phyloP scores from a whole-genome alignment of 164 flowering plant genomes.

The Tetracentron sinense region DNA sequence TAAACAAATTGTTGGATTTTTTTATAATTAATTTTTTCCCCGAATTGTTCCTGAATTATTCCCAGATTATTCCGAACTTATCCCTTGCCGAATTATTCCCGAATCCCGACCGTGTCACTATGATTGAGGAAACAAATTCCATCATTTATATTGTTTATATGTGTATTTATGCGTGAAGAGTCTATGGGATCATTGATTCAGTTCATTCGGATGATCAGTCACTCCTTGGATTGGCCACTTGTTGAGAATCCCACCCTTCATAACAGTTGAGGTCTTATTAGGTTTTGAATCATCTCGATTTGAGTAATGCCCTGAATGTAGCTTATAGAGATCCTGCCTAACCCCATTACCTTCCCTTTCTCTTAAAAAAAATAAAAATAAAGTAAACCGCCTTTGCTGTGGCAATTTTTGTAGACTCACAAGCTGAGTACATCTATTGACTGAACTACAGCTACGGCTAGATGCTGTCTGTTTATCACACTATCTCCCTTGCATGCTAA shows the following conservation, averaged over 20 bases:
- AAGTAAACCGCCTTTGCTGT: neutral
- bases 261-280: too few relatives aligned
- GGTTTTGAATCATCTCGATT: neutral
- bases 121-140: too few relatives aligned
- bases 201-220: neutral
- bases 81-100: too few relatives aligned
- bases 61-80: too few relatives aligned
- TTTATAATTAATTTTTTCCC: too few relatives aligned
- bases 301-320: neutral
- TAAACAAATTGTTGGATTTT: too few relatives aligned
- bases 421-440: neutral
- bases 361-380: too few relatives aligned
- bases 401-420: neutral
- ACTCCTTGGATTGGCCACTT: neutral
- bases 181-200: neutral
- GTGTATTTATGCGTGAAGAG: neutral
- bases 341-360: too few relatives aligned
- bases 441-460: neutral
- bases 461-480: neutral
- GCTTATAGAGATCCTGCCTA: too few relatives aligned
- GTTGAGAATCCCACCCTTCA: neutral
- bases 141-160: too few relatives aligned
- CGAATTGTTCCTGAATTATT: too few relatives aligned
- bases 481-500: conserved; percentile 5
- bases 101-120: too few relatives aligned